These are phyloP conservation scores for Chrysosporium keratinophilum DNA, from an alignment of 2,329 filamentous ascomycete species.

Conservation along the genomic window DNA sequence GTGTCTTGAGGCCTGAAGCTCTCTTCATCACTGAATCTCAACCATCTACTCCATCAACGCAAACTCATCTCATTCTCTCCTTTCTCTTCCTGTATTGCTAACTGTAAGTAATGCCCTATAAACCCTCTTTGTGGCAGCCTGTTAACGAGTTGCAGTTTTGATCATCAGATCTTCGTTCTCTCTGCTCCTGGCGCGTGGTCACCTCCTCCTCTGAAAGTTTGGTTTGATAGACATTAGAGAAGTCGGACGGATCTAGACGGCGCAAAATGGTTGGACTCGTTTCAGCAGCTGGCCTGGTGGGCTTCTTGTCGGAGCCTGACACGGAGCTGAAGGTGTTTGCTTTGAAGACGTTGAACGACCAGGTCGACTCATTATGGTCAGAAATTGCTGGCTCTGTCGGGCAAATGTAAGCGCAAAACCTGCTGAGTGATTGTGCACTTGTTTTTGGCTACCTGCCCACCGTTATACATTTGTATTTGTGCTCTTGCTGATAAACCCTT, in stretches of 20 bases:
- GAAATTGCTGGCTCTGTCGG: conserved; percentile 87
- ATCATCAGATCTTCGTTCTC: not conserved
- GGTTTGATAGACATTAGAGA: not conserved
- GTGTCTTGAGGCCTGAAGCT: conserved; percentile 1
- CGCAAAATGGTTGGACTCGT: conserved; percentile 76
- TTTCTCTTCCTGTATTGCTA: conserved; percentile 7
- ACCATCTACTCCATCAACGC: not conserved
- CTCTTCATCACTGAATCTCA: not conserved
- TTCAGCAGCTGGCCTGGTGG: conserved; percentile 87
- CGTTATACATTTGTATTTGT: not conserved
- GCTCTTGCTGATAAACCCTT: not conserved
- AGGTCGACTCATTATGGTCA: conserved; percentile 95
- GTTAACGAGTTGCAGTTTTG: not conserved
- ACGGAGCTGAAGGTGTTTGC: conserved; percentile 90
- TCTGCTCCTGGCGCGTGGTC: not conserved
- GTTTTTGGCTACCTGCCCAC: not conserved
- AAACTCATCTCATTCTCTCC: not conserved
- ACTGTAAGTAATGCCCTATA: not conserved
- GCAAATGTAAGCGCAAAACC: conserved; percentile 62
- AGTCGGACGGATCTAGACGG: conserved; percentile 3
- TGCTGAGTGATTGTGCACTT: not conserved
- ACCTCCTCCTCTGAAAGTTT: not conserved
- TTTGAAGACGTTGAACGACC: conserved; percentile 85
- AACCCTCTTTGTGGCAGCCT: not conserved
- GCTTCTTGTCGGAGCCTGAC: conserved; percentile 91